Conservation (phyloP, 164 flowering plant genomes). For the Protea cynaroides region DNA sequence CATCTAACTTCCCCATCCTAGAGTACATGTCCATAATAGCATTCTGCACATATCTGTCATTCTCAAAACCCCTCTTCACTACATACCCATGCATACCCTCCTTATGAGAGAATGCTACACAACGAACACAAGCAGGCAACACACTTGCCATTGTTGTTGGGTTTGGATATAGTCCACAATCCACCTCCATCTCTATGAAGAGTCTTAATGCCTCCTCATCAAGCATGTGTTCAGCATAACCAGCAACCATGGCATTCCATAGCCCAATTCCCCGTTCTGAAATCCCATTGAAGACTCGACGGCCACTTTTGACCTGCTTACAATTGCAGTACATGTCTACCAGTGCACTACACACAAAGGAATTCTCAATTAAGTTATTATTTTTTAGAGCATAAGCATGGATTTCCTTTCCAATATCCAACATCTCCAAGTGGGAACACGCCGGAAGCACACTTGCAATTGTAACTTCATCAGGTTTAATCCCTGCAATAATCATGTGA, state of each 20-base stretch:
- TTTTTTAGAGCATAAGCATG: constrained; percentile 63
- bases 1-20: constrained; percentile 50
- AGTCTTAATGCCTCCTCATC: constrained; percentile 52
- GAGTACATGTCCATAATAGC: constrained; percentile 83
- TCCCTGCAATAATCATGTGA: constrained; percentile 41
- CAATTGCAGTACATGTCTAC: constrained; percentile 91
- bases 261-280: constrained; percentile 35
- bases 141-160: constrained; percentile 71
- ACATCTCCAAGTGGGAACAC: constrained; percentile 59
- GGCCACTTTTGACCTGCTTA: constrained; percentile 38
- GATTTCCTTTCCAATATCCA: constrained; percentile 55
- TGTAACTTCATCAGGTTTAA: constrained; percentile 64
- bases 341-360: constrained; percentile 62
- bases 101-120: constrained; percentile 41
- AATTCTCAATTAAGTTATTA: constrained; percentile 35
- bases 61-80: constrained; percentile 51
- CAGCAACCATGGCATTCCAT: constrained; percentile 86
- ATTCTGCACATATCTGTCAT: constrained; percentile 60
- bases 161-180: constrained; percentile 42
- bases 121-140: constrained; percentile 61
- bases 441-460: constrained; percentile 73
- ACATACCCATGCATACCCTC: constrained; percentile 66
- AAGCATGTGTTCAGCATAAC: constrained; percentile 52
- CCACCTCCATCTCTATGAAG: constrained; percentile 50
- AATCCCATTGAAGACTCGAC: constrained; percentile 45